Percentiles rank a stretch among this genome's conserved stretches.
These are phyloP conservation scores for Amborella trichopoda DNA, from an alignment of 164 flowering plant genomes.

Conservation along the genomic window DNA sequence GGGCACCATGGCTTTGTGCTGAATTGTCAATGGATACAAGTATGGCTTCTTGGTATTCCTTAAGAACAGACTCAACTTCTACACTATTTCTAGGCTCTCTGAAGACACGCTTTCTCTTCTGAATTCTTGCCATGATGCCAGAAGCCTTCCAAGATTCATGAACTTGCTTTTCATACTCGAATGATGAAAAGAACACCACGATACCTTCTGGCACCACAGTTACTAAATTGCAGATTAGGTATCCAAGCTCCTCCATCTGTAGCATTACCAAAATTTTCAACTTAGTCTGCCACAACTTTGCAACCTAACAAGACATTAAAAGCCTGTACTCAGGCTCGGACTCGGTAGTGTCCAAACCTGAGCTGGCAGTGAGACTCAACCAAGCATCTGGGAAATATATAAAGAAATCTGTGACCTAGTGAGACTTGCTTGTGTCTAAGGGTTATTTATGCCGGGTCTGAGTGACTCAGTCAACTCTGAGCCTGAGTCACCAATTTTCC, in stretches of 20 bases:
- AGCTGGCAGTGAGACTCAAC: too few species aligned
- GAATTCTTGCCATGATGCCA: constrained; percentile 70
- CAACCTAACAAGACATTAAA: too few species aligned
- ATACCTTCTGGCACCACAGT: constrained; percentile 85
- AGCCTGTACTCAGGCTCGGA: too few species aligned
- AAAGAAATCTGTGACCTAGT: too few species aligned
- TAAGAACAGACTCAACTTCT: constrained; percentile 60
- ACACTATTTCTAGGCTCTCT: constrained; percentile 80
- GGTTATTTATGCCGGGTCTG: too few species aligned
- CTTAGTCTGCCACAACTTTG: too few species aligned
- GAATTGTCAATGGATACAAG: constrained; percentile 11
- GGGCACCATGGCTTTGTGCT: constrained; percentile 49
- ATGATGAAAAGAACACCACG: constrained; percentile 91
- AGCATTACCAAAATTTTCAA: too few species aligned
- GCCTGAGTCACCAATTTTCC: too few species aligned
- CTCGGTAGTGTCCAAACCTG: too few species aligned
- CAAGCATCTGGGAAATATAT: too few species aligned
- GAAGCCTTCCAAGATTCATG: constrained; percentile 64
- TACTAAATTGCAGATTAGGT: constrained; percentile 66
- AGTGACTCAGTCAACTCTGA: too few species aligned
- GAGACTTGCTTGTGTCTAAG: too few species aligned
- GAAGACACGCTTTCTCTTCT: constrained; percentile 66
- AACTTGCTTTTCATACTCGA: constrained; percentile 74
- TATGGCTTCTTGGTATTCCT: constrained; percentile 69
- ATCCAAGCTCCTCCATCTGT: constrained; percentile 91